Conservation (phyloP, 257 asterid genomes). For the Solanum pennellii region DNA sequence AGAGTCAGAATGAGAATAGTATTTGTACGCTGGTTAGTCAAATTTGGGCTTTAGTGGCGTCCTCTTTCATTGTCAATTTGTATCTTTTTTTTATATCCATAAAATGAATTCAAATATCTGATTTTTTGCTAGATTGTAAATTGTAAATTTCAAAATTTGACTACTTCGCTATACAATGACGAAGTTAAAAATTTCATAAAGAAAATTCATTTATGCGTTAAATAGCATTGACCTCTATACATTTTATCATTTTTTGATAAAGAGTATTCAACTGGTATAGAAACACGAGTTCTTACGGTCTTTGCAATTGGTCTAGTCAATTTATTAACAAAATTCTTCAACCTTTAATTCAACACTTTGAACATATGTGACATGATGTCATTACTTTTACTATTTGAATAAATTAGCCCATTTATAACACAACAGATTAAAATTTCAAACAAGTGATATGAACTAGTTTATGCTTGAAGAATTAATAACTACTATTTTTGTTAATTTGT, state of each 20-base stretch:
- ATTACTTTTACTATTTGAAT: neutral
- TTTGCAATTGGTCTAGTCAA: neutral
- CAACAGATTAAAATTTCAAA: neutral
- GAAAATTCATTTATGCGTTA: no score
- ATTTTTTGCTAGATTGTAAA: neutral
- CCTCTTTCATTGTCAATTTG: neutral
- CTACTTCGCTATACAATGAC: accelerated
- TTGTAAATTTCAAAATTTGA: neutral
- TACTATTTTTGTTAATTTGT: neutral
- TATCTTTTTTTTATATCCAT: neutral
- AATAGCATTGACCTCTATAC: neutral
- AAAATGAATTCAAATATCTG: neutral
- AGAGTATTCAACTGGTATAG: accelerated
- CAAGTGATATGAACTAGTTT: neutral
- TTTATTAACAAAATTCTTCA: neutral
- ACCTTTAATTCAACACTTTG: neutral
- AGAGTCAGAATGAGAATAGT: neutral
- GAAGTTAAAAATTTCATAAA: neutral
- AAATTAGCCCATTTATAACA: neutral
- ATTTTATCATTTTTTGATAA: neutral
- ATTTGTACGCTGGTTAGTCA: neutral
- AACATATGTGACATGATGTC: neutral
- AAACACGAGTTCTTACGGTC: neutral
- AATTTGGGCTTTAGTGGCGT: neutral
- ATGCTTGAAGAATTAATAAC: neutral